These are phyloP conservation scores for Flaveria ramosissima DNA, from an alignment of 129 eudicot species.

Conservation along the genomic window DNA sequence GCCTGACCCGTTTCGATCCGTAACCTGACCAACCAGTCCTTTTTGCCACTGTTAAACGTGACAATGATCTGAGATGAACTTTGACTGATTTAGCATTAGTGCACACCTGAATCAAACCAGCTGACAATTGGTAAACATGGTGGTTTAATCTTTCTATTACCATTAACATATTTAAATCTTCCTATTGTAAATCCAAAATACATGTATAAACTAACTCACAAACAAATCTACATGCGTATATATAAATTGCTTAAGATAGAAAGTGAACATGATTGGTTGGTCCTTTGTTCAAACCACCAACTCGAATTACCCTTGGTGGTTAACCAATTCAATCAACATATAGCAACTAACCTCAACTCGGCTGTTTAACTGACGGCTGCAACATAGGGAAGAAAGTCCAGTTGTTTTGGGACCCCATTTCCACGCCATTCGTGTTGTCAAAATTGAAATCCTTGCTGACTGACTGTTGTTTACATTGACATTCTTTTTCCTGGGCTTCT, in stretches of 20 bases:
- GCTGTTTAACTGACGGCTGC: slow-evolving; percentile 59
- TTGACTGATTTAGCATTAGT: neutral
- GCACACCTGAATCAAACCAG: neutral
- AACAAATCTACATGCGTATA: slow-evolving; percentile 32
- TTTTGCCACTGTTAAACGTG: neutral
- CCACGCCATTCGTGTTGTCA: slow-evolving; percentile 58
- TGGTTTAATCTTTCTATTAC: slow-evolving; percentile 29
- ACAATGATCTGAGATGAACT: neutral
- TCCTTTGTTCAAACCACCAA: slow-evolving; percentile 21
- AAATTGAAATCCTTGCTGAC: slow-evolving; percentile 80
- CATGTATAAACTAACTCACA: slow-evolving; percentile 38
- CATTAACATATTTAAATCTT: slow-evolving; percentile 31
- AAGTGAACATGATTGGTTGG: slow-evolving; percentile 4
- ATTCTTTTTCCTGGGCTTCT: slow-evolving; percentile 48
- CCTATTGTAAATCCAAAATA: slow-evolving; percentile 32
- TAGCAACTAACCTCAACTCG: slow-evolving; percentile 45
- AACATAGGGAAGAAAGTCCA: slow-evolving; percentile 94
- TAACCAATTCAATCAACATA: slow-evolving; percentile 10
- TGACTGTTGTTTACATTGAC: slow-evolving; percentile 47
- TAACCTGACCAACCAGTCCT: neutral
- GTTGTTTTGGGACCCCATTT: slow-evolving; percentile 58
- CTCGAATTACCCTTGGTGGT: slow-evolving; percentile 11
- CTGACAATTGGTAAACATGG: neutral
- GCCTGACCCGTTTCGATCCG: neutral
- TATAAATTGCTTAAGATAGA: slow-evolving; percentile 31